Base-by-base conservation (phyloP, 2,329 filamentous ascomycete genomes). In the Trichoderma lentiforme region DNA sequence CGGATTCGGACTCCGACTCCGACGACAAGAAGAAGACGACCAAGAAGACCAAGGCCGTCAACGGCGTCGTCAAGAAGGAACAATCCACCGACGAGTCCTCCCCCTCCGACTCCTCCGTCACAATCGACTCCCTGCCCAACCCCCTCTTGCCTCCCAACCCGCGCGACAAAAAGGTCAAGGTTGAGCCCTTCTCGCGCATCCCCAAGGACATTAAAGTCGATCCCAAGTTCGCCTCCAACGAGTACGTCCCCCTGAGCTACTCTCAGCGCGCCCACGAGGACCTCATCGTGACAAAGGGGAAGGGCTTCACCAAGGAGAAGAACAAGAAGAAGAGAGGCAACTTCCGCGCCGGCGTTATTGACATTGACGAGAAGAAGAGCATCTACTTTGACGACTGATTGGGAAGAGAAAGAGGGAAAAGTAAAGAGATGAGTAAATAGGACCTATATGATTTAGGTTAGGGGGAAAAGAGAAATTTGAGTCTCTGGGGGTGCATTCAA, bases 271-370 rank as follows among this genome's bases (percentile, higher is more conserved):
- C 97, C 9, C 93, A 95, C 79, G 89, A 94, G 76, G 95, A 98
- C 80, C 84, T 99, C 74, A 93, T 94, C 63, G 89, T 97, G 51
- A 98, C 95, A 36, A 93, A 92, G 81, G 96, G 96, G 78, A 98
- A 98, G 85, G 94, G 94, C 4, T 99, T 99, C 84, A 98, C 95
- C 73, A 99, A 99, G 86, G 96, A 98, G 86, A 99, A 99, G 90
- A 99, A 99, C 84, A 99, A 99, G 87, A 96, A 94, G 88, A 95
- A 94, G 87, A 88, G 90, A 77, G 96, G 96, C 65, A 93, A 92
- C 75, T 99, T 97, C 86, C 90, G 92, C 62, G 96, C 96, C 58
- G 96, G 96, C 7, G 83, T 88, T 67, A 97, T 99, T 78, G 95
- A 99, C 80, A 92, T 95, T 68, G 83, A 87, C 15, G 90, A 91